Evolutionary conservation across 768 basidiomycete species (phyloP).

Genomic region (Mycena indigotica): DNA sequence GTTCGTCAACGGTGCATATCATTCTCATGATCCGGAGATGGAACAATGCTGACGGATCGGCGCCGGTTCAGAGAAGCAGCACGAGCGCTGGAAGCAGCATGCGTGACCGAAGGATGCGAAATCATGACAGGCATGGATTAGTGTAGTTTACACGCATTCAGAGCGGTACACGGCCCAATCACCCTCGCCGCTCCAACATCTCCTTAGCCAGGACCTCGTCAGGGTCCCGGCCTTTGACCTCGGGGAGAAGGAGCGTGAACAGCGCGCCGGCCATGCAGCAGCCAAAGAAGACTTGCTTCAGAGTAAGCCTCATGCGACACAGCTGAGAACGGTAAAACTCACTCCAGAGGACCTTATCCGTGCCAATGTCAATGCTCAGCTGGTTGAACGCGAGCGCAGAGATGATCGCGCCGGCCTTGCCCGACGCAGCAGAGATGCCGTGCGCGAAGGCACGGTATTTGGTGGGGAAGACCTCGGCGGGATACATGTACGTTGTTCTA

Average conservation of each 20-base stretch:
- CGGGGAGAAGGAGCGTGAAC: conserved; percentile 48
- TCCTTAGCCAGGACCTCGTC: conserved; percentile 48
- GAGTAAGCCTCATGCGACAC: neutral
- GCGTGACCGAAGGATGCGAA: too few species aligned
- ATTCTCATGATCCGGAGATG: too few species aligned
- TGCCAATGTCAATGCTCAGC: conserved; percentile 62
- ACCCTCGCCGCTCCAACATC: conserved; percentile 8
- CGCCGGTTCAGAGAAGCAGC: too few species aligned
- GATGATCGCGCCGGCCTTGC: conserved; percentile 78
- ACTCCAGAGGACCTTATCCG: conserved; percentile 73
- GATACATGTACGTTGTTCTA: conserved; percentile 64
- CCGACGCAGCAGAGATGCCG: conserved; percentile 71
- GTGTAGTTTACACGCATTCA: too few species aligned
- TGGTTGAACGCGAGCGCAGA: conserved; percentile 74
- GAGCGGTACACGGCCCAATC: too few species aligned
- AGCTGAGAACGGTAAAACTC: conserved; percentile 30
- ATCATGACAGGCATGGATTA: too few species aligned
- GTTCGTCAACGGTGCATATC: too few species aligned
- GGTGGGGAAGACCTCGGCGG: conserved; percentile 81
- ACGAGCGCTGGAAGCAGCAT: too few species aligned
- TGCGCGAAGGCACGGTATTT: conserved; percentile 72
- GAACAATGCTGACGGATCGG: too few species aligned
- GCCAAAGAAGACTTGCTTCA: conserved; percentile 59
- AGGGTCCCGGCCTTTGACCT: conserved; percentile 50
- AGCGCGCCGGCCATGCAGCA: conserved; percentile 61